A percentile compares a stretch with the other conserved stretches of the same genome.
Evolutionary conservation across 108 stramenopile genomes (phyloP).

Genomic region (Discostella stelligeroides): DNA sequence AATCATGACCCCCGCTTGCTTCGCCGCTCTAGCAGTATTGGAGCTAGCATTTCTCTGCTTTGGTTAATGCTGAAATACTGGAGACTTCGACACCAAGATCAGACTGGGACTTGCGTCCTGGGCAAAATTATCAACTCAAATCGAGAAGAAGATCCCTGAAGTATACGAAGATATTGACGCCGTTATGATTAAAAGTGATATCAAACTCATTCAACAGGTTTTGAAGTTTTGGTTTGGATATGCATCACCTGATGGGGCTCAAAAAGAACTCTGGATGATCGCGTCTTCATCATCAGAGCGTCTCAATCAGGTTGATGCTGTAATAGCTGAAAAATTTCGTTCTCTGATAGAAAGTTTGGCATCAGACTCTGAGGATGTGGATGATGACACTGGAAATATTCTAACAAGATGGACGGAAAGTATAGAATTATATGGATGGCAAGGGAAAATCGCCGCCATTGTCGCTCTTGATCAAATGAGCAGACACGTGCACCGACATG

Average conservation of each 20-base stretch:
- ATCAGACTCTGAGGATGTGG: conserved; percentile 12
- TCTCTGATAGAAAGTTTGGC: conserved; percentile 43
- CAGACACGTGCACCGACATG: conserved; percentile 77
- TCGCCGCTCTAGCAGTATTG: not conserved
- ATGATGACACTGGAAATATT: conserved; percentile 22
- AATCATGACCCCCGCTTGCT: no score
- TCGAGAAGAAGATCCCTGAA: not conserved
- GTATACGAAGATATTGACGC: conserved; percentile 9
- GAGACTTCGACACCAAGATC: no score
- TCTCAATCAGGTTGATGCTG: conserved; percentile 57
- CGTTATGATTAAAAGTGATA: conserved; percentile 20
- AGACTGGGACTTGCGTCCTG: no score
- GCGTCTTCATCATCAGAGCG: conserved; percentile 61
- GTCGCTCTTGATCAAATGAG: conserved; percentile 85
- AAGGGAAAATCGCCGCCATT: conserved; percentile 85
- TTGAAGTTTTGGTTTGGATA: conserved; percentile 83
- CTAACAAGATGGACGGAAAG: conserved; percentile 52
- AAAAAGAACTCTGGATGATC: conserved; percentile 90
- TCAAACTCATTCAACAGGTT: conserved; percentile 55
- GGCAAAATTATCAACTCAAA: conserved; percentile 15
- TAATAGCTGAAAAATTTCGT: conserved; percentile 66
- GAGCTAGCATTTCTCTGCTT: not conserved
- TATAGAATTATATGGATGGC: conserved; percentile 58
- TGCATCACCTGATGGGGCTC: conserved; percentile 65
- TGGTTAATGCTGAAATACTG: conserved; percentile 12